These are phyloP conservation scores for Pleomassaria siparia DNA, from an alignment of 2,329 filamentous ascomycete genomes.

Conservation along the genomic window DNA sequence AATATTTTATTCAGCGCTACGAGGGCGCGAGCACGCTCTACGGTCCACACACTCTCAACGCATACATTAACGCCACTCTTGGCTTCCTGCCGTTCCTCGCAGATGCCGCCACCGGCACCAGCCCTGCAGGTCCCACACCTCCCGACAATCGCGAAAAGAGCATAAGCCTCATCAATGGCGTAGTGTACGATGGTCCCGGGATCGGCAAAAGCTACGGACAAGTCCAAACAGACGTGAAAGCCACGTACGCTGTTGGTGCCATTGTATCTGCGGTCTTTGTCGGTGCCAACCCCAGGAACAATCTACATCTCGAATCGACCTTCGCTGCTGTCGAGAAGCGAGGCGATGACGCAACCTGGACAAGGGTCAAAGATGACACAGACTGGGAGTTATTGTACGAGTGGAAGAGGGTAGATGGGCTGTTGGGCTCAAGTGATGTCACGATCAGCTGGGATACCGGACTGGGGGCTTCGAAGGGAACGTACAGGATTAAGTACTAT, in stretches of 20 bases:
- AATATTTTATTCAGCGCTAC: constrained; percentile 84
- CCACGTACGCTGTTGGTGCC: constrained; percentile 62
- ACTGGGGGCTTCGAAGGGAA: constrained; percentile 56
- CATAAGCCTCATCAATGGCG: constrained; percentile 76
- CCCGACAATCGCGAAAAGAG: constrained; percentile 78
- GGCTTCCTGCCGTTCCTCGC: constrained; percentile 68
- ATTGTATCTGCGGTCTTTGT: constrained; percentile 71
- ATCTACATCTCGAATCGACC: constrained; percentile 75
- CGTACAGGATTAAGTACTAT: constrained; percentile 79
- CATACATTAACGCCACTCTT: constrained; percentile 85
- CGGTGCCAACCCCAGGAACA: constrained; percentile 87
- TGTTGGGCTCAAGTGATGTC: constrained; percentile 77
- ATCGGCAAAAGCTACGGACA: constrained; percentile 71
- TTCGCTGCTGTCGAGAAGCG: constrained; percentile 75
- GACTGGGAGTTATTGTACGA: constrained; percentile 84
- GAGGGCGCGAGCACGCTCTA: constrained; percentile 93
- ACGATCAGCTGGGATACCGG: constrained; percentile 76
- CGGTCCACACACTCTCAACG: constrained; percentile 77
- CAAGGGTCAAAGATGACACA: constrained; percentile 66
- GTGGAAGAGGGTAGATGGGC: constrained; percentile 71
- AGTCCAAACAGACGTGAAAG: constrained; percentile 57
- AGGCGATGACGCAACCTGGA: constrained; percentile 59
- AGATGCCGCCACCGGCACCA: constrained; percentile 32
- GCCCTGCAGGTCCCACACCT: constrained; percentile 61
- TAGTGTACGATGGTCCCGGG: constrained; percentile 71